Percentiles rank a stretch among this genome's conserved stretches.
Evolutionary conservation across 208 protist genomes (phyloP).

Genomic region (Porcisia deanei): DNA sequence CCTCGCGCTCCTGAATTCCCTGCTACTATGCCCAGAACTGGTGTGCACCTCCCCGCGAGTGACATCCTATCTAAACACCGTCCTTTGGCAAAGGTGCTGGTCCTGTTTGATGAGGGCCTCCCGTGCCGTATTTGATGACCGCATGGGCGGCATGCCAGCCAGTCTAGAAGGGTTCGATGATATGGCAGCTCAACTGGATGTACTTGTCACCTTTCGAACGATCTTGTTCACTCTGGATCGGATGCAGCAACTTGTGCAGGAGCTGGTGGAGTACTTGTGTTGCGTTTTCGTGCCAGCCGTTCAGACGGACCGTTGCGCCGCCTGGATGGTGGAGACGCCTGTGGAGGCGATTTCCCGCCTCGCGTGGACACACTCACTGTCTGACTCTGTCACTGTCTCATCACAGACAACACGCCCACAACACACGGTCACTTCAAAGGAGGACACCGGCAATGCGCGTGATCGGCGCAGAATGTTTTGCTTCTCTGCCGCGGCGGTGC

Average conservation of each 20-base stretch:
- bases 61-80: not conserved
- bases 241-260: conserved; percentile 15
- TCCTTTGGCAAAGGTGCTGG: conserved; percentile 9
- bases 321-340: conserved; percentile 12
- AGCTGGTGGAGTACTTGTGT: conserved; percentile 17
- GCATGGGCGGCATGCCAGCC: not conserved
- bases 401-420: not conserved
- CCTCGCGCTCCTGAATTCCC: conserved; percentile 4
- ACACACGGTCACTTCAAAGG: not conserved
- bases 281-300: conserved; percentile 17
- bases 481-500: conserved; percentile 14
- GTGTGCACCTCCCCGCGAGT: conserved; percentile 2
- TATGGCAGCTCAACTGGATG: conserved; percentile 10
- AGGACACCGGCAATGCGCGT: not conserved
- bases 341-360: conserved; percentile 14
- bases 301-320: not conserved
- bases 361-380: not conserved
- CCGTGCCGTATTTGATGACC: not conserved
- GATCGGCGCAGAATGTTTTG: not conserved
- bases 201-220: conserved; percentile 18
- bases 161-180: not conserved
- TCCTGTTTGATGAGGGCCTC: not conserved
- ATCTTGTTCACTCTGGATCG: conserved; percentile 2
- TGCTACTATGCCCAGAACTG: conserved; percentile 6
- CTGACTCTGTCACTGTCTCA: not conserved